phyloP scores from a whole-genome alignment of 2,329 filamentous ascomycete genomes.

The Blastomyces gilchristii region DNA sequence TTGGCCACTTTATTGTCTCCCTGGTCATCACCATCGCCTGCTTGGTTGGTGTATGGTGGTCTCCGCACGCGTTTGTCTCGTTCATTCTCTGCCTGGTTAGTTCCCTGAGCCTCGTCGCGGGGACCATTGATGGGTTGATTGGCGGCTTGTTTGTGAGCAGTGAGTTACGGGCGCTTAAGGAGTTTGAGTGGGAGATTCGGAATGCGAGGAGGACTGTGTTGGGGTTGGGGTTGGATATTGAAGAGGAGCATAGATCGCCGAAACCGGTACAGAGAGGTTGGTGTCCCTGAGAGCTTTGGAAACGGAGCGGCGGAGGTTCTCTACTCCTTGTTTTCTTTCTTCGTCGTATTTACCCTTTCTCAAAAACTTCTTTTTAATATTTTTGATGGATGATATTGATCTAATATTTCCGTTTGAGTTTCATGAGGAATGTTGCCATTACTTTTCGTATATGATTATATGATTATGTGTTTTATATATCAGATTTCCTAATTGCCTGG shows the following conservation, averaged over 20 bases:
- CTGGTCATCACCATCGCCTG: slow-evolving; percentile 61
- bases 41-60: slow-evolving; percentile 78
- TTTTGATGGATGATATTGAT: not conserved
- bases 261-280: not conserved
- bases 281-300: not conserved
- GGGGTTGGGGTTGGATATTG: slow-evolving; percentile 17
- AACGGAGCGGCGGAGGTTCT: not conserved
- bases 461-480: not conserved
- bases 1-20: slow-evolving; percentile 61
- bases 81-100: slow-evolving; percentile 73
- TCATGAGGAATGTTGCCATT: not conserved
- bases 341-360: not conserved
- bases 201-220: slow-evolving; percentile 45
- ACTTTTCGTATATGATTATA: not conserved
- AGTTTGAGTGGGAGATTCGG: slow-evolving; percentile 87
- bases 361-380: not conserved
- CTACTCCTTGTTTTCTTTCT: not conserved
- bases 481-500: not conserved
- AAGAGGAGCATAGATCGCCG: slow-evolving; percentile 13
- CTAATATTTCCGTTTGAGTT: not conserved
- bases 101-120: slow-evolving; percentile 64
- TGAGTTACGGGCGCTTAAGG: slow-evolving; percentile 70
- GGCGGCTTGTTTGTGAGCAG: slow-evolving; percentile 76
- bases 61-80: slow-evolving; percentile 60
- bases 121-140: slow-evolving; percentile 74